A percentile compares a stretch with the other conserved stretches of the same genome.
phyloP scores from a whole-genome alignment of 2,329 filamentous ascomycete species.

The Cladosporium velox region DNA sequence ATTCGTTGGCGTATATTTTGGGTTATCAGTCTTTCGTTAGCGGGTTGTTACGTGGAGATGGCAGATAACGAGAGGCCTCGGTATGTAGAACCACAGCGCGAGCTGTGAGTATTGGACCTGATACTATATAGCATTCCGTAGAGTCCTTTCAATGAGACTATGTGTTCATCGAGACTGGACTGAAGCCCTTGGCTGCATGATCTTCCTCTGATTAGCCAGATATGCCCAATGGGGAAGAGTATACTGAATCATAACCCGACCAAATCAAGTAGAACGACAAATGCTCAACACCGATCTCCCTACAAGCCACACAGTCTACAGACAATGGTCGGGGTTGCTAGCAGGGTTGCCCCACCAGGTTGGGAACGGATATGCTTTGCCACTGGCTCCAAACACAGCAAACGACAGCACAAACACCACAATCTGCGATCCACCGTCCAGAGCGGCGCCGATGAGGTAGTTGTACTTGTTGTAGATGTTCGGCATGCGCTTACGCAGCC shows the following conservation, averaged over 20 bases:
- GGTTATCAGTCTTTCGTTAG: not conserved
- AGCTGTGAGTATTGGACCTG: not conserved
- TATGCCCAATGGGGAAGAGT: no score
- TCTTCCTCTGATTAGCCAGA: no score
- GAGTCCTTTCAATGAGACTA: no score
- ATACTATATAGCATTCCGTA: no score
- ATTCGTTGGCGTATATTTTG: not conserved
- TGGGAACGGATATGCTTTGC: constrained; percentile 20
- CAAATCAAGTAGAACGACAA: no score
- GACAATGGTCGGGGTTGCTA: not conserved
- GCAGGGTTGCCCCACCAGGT: constrained; percentile 21
- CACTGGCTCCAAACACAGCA: constrained; percentile 23
- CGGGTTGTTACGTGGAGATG: not conserved
- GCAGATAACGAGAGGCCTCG: not conserved
- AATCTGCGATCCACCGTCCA: constrained; percentile 22
- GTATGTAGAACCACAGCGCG: not conserved
- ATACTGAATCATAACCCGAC: no score
- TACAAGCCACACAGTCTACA: not conserved
- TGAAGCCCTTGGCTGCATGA: no score
- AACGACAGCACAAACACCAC: constrained; percentile 22
- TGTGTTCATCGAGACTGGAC: no score
- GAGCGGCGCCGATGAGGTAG: constrained; percentile 21
- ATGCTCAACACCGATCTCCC: not conserved
- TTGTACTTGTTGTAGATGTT: constrained; percentile 24
- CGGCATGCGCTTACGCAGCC: constrained; percentile 18